phyloP scores from a whole-genome alignment of 164 flowering plant genomes.

The Nymphaea colorata region DNA sequence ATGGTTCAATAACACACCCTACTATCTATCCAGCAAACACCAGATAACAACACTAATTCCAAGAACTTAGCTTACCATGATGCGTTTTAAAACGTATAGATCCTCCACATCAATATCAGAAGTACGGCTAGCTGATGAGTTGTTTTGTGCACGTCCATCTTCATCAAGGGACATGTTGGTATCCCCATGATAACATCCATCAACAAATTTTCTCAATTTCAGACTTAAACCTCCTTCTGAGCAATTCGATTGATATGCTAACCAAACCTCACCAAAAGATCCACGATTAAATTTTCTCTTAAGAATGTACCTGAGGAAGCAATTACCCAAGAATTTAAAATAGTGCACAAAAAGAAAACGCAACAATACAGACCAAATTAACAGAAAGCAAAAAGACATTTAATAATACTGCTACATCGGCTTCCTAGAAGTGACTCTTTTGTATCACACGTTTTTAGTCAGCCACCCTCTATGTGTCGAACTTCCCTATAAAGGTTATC shows the following conservation, averaged over 20 bases:
- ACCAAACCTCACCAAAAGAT: constrained; percentile 97
- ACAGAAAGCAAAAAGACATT: too few species aligned
- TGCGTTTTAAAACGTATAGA: constrained; percentile 82
- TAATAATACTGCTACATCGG: too few species aligned
- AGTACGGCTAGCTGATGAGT: constrained; percentile 20
- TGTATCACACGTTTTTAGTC: too few species aligned
- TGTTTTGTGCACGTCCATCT: constrained; percentile 6
- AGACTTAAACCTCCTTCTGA: constrained; percentile 21
- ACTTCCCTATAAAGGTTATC: too few species aligned
- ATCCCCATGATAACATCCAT: not conserved
- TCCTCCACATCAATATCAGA: constrained; percentile 19
- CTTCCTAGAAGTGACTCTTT: too few species aligned
- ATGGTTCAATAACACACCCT: too few species aligned
- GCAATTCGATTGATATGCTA: constrained; percentile 83
- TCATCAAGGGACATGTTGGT: not conserved
- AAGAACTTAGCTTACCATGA: constrained; percentile 50
- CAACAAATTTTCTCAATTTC: not conserved
- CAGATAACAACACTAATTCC: not conserved
- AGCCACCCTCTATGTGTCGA: too few species aligned
- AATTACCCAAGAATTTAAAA: constrained; percentile 1
- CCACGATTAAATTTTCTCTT: constrained; percentile 87
- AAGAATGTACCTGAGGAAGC: constrained; percentile 47
- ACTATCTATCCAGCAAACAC: too few species aligned
- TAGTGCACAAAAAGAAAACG: not conserved
- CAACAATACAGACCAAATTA: not conserved